Conservation (phyloP, 2,329 filamentous ascomycete species). For the Calonectria naviculata region DNA sequence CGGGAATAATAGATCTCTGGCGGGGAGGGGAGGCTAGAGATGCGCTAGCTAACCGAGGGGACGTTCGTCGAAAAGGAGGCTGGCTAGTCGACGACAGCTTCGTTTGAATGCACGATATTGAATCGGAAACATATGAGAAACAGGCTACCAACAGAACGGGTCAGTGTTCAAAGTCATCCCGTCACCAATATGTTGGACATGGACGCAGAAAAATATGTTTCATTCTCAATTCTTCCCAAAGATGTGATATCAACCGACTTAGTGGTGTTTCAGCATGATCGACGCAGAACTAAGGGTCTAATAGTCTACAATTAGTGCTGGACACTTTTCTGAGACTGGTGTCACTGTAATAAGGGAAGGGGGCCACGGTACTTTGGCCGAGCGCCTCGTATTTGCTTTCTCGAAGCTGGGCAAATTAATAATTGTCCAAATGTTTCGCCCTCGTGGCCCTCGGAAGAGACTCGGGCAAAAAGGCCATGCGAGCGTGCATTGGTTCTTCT, state of each 20-base stretch:
- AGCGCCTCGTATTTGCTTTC: background rate
- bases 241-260: background rate
- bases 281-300: background rate
- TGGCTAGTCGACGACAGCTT: background rate
- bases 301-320: background rate
- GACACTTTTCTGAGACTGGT: background rate
- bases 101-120: background rate
- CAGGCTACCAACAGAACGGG: background rate
- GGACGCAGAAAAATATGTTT: background rate
- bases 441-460: background rate
- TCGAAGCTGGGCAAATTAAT: background rate
- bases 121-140: slow-evolving; percentile 6
- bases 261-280: background rate
- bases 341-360: background rate
- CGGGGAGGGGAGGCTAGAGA: background rate
- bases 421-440: background rate
- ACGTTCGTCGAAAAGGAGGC: slow-evolving; percentile 5
- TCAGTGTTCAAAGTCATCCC: no score
- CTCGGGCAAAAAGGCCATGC: background rate
- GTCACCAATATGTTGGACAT: background rate
- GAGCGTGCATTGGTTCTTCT: background rate
- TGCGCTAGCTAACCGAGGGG: slow-evolving; percentile 2
- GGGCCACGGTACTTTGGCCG: background rate
- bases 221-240: background rate
- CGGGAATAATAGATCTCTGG: slow-evolving; percentile 9